Base-by-base conservation (phyloP, 331 rosid genomes). In the Spiraea crenata region DNA sequence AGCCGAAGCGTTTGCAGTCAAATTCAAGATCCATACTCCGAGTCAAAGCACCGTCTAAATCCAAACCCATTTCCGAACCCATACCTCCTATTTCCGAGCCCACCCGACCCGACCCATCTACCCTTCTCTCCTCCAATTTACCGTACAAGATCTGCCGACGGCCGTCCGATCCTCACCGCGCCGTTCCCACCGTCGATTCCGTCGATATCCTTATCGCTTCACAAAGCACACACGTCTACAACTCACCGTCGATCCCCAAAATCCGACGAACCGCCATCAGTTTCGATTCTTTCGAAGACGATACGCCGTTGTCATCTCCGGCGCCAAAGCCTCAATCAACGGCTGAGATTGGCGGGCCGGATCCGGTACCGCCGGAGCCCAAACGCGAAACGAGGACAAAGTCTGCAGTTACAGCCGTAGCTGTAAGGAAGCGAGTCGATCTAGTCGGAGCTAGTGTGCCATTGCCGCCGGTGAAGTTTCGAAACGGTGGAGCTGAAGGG, bases 131-230 rank as follows among this genome's bases (percentile, higher is more conserved):
- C 64, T 67, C 88, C 3, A n/a, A 57, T 71, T 58, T 85, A 4
- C 95, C 96, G 10, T 91, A 85, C 81, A 89, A 83, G 20, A 91
- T 93, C 41, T 89, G 82, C 45, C 83, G 87, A 40, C 65, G 39
- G 52, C 25, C 81, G 6, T 83, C 92, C n/a, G 81, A 78, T 39
- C 76, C 67, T 19, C 69, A 40, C 50, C 74, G 65, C 20, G 61
- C 69, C 14, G 50, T 52, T n/a, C 77, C 96, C 14, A 3, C 84
- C 52, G 59, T 81, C 5, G 82, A 75, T 14, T 70, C 87, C 20
- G 31, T 74, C 19, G 92, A 88, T 73, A 80, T 66, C 70, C 88
- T 89, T 42, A 95, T 92, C 3, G 91, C 95, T 3, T 40, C 62
- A 8, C 62, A 57, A 40, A 40, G 62, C 5, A 85, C 92, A 0